These are phyloP conservation scores for Thalassiosira oceanica DNA, from an alignment of 352 stramenopile genomes.

Conservation along the genomic window DNA sequence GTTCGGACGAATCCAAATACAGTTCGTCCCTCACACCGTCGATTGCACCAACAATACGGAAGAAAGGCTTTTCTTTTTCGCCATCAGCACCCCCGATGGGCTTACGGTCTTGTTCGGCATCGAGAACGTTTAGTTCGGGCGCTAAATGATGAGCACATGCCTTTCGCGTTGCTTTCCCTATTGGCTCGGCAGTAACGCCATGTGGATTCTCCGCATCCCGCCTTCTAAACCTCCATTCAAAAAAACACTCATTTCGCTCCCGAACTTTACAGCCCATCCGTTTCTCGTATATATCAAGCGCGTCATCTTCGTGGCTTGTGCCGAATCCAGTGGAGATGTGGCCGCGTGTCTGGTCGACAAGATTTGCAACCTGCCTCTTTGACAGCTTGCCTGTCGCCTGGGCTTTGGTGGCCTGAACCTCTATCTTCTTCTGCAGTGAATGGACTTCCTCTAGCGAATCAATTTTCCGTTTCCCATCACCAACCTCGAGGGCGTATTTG, in stretches of 20 bases:
- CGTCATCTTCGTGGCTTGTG: constrained; percentile 58
- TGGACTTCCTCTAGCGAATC: constrained; percentile 33
- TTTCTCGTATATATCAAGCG: constrained; percentile 67
- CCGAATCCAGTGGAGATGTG: constrained; percentile 65
- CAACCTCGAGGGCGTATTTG: constrained; percentile 44
- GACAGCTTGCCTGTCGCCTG: constrained; percentile 26
- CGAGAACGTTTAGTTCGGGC: background rate
- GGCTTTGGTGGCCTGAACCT: constrained; percentile 26
- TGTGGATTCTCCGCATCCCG: constrained; percentile 5
- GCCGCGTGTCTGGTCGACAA: constrained; percentile 33
- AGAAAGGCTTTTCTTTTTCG: constrained; percentile 37
- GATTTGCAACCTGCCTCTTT: constrained; percentile 11
- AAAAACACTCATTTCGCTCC: constrained; percentile 58
- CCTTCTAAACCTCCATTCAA: constrained; percentile 60
- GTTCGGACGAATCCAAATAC: constrained; percentile 7
- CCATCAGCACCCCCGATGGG: background rate
- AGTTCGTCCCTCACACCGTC: constrained; percentile 75
- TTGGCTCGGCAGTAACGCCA: constrained; percentile 24
- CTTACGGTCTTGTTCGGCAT: background rate
- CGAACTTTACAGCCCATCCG: constrained; percentile 54
- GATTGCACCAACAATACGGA: constrained; percentile 61
- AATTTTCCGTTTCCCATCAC: constrained; percentile 39
- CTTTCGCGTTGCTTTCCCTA: constrained; percentile 14
- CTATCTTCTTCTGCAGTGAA: constrained; percentile 33
- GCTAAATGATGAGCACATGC: background rate